phyloP scores from a whole-genome alignment of 2,329 filamentous ascomycete genomes.

The Ascosphaera apis region DNA sequence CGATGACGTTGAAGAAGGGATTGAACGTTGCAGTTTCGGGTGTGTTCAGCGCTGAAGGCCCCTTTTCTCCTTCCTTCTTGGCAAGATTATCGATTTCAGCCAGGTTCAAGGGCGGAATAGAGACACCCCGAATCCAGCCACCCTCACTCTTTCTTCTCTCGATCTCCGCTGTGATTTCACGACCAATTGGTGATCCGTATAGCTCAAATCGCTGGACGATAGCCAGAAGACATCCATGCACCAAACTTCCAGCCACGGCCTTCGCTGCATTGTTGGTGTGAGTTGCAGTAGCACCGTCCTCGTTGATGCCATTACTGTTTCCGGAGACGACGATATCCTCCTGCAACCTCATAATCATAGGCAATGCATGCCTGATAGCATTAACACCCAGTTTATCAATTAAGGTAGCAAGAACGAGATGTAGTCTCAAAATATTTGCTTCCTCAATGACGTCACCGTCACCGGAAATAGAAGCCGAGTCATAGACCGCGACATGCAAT shows the following conservation, averaged over 20 bases:
- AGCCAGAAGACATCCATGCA: constrained; percentile 74
- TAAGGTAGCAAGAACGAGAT: constrained; percentile 53
- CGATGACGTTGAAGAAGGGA: background rate
- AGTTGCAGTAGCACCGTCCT: constrained; percentile 27
- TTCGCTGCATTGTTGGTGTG: constrained; percentile 31
- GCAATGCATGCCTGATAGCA: constrained; percentile 51
- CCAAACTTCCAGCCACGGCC: constrained; percentile 58
- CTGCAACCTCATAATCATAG: constrained; percentile 75
- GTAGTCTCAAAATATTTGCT: constrained; percentile 51
- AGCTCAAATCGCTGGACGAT: constrained; percentile 58
- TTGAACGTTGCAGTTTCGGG: background rate
- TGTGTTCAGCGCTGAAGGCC: background rate
- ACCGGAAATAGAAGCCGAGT: constrained; percentile 34
- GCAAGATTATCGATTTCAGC: background rate
- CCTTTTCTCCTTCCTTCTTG: background rate
- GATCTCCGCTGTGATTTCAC: constrained; percentile 54
- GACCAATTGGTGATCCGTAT: constrained; percentile 43
- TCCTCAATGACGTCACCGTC: constrained; percentile 35
- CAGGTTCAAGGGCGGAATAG: constrained; percentile 39
- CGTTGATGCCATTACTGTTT: constrained; percentile 7
- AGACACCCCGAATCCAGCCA: constrained; percentile 57
- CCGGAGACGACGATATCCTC: constrained; percentile 39
- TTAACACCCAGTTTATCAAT: constrained; percentile 62
- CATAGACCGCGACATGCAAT: constrained; percentile 72
- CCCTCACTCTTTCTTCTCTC: constrained; percentile 46